Conservation (phyloP, 2,329 filamentous ascomycete genomes). For the Penicillium decumbens region DNA sequence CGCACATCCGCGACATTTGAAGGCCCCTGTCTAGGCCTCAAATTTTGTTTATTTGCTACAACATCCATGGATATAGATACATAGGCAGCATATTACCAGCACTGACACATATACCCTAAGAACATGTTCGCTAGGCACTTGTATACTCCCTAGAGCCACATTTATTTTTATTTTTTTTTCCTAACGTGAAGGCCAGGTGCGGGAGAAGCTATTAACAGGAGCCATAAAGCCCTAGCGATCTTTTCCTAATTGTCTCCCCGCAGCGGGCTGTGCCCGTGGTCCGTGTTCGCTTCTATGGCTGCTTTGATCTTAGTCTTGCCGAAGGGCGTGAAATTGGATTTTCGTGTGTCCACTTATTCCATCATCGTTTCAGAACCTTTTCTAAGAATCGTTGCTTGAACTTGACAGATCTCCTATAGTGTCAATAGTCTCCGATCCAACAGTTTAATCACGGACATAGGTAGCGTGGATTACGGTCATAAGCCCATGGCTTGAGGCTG, state of each 20-base stretch:
- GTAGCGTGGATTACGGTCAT: background rate
- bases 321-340: constrained; percentile 29
- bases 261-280: constrained; percentile 19
- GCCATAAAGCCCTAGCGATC: constrained; percentile 16
- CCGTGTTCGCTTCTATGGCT: constrained; percentile 13
- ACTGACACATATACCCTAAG: background rate
- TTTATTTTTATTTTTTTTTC: background rate
- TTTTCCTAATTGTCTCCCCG: constrained; percentile 29
- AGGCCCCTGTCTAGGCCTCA: background rate
- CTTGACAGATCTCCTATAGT: background rate
- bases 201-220: no score
- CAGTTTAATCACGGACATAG: background rate
- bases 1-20: background rate
- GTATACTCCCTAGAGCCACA: background rate
- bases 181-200: no score
- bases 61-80: background rate
- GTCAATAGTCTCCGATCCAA: background rate
- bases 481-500: background rate
- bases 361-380: background rate
- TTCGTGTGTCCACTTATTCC: constrained; percentile 2
- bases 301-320: constrained; percentile 18
- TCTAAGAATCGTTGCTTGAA: no score
- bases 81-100: background rate
- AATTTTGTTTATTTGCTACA: background rate
- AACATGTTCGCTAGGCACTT: background rate